Conservation (phyloP, 345 rosid genomes). For the Acer yangbiense region DNA sequence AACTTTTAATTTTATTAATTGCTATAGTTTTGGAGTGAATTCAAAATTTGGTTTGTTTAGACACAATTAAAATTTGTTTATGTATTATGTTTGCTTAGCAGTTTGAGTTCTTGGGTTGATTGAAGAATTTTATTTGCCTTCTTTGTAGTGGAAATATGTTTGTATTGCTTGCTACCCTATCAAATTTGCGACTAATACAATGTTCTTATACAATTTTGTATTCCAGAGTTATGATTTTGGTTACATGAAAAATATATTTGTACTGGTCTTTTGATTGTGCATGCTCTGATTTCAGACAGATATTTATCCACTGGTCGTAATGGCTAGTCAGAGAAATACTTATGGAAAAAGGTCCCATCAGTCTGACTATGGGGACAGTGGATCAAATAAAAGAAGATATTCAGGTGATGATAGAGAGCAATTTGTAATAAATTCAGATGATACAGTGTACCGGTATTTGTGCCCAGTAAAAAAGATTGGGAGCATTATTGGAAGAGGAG, state of each 20-base stretch:
- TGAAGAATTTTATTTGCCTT: background rate
- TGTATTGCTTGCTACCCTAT: background rate
- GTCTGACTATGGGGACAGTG: constrained; percentile 63
- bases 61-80: background rate
- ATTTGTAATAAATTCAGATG: constrained; percentile 60
- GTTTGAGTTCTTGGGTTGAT: background rate
- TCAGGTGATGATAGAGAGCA: constrained; percentile 74
- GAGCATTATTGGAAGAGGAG: constrained; percentile 93
- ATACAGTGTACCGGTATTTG: constrained; percentile 81
- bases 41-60: background rate
- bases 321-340: constrained; percentile 87
- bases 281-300: constrained; percentile 22
- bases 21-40: background rate
- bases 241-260: background rate
- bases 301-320: constrained; percentile 19
- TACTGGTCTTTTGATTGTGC: background rate
- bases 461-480: constrained; percentile 90
- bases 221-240: background rate
- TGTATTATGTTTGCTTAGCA: background rate
- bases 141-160: background rate
- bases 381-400: constrained; percentile 68
- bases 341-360: constrained; percentile 80
- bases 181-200: background rate
- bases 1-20: background rate
- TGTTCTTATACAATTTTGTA: background rate